Evolutionary conservation across 495 filamentous ascomycete species (phyloP), one percentile per base, ranked within the genome.

Genomic region (Annulohypoxylon nitens): DNA sequence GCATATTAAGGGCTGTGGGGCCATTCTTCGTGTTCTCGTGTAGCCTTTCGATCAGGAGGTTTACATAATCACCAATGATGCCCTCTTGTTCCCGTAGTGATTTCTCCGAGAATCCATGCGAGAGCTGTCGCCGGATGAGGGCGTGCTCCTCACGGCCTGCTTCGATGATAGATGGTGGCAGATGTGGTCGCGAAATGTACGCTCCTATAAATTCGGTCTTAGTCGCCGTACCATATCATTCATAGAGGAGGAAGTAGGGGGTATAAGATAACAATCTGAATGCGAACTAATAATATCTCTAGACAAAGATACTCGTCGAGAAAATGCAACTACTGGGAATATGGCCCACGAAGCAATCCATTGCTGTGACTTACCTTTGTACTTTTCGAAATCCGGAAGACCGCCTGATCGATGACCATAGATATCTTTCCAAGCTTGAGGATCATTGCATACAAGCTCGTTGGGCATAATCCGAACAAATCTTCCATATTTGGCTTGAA

Each of bases 391-490:
- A 64, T 80, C 80, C 36, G 61, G 76, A 71, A 65, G 79, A 0
- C 79, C 75, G 10, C 55, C 71, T 20, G 58, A 69, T 9, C 75
- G 80, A 63, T 85, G 82, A 30, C 85, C 85, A 76, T 85, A 84
- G 51, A 90, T 88, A 41, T 89, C 86, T 60, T 84, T 83, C 86
- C 86, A 90, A 3, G 87, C 88, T 39, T 82, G 75, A 0, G 86
- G 78, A 37, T 80, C 74, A 4, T 72, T 79, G 75, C 83, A 89
- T 0, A 83, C 78, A n/a, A 90, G 80, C 66, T 88, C 83, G 64
- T 86, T 74, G 0, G 88, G 88, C 0, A 82, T 83, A 34, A 88
- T 81, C 6, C 88, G 86, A n/a, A 90, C 83, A 3, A 88, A 80
- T 16, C 81, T 67, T 8, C 87, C 88, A 62, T 90, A 90, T 18